phyloP scores from a whole-genome alignment of 805 yeast genomes.

The Candida broadrunensis region DNA sequence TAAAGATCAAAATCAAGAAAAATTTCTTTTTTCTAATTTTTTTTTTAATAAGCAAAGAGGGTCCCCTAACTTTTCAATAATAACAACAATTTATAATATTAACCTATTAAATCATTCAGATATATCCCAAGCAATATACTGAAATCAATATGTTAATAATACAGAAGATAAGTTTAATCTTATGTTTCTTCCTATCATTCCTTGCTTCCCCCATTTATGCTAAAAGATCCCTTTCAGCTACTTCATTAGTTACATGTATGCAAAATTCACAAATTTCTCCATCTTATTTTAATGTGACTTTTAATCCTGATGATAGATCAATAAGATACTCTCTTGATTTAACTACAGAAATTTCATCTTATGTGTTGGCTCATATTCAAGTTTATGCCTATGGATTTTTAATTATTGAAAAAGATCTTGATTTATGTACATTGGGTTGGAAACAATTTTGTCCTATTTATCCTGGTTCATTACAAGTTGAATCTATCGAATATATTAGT shows the following conservation, averaged over 20 bases:
- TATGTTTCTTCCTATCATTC: conserved; percentile 1
- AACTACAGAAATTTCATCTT: conserved; percentile 62
- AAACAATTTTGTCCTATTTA: conserved; percentile 87
- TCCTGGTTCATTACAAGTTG: conserved; percentile 78
- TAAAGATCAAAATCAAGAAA: no score
- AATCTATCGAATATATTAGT: conserved; percentile 62
- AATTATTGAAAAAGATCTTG: conserved; percentile 54
- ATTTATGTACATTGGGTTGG: conserved; percentile 69
- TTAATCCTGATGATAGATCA: conserved; percentile 68
- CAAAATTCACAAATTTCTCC: conserved; percentile 72
- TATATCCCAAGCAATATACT: no score
- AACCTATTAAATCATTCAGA: no score
- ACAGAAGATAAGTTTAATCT: not conserved
- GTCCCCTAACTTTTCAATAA: no score
- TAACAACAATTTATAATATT: no score
- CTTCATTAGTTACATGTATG: conserved; percentile 86
- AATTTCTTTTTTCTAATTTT: no score
- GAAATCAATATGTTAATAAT: not conserved
- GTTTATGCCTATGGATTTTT: conserved; percentile 86
- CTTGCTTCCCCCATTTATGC: conserved; percentile 8
- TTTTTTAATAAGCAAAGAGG: no score
- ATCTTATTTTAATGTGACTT: conserved; percentile 66
- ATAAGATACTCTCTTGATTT: conserved; percentile 68
- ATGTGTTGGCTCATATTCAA: conserved; percentile 64
- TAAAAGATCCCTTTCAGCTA: conserved; percentile 45